Percentiles rank a stretch among this genome's conserved stretches.
phyloP scores from a whole-genome alignment of 768 basidiomycete species.

The Postia placenta region DNA sequence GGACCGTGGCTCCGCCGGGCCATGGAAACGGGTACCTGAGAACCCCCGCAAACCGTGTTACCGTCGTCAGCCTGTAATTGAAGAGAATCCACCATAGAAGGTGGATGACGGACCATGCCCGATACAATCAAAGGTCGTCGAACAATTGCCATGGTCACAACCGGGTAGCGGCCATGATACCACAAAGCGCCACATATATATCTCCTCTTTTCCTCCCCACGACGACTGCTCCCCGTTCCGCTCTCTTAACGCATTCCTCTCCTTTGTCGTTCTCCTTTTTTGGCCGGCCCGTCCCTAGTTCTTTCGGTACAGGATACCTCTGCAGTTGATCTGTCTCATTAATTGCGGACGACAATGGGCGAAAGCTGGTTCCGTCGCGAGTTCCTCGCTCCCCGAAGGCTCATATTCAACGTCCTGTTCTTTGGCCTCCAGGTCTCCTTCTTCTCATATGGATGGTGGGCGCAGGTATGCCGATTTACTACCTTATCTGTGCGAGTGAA shows the following conservation, averaged over 20 bases:
- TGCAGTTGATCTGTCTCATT: constrained; percentile 5
- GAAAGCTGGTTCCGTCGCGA: constrained; percentile 72
- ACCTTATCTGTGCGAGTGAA: background rate
- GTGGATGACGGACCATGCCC: too few relatives aligned
- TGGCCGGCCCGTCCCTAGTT: constrained; percentile 49
- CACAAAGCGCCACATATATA: too few relatives aligned
- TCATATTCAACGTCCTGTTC: constrained; percentile 72
- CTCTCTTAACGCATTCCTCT: constrained; percentile 7
- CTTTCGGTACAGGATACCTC: constrained; percentile 17
- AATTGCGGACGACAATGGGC: constrained; percentile 38
- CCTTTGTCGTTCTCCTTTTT: constrained; percentile 18
- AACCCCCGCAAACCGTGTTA: too few relatives aligned
- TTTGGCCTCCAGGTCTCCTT: constrained; percentile 70
- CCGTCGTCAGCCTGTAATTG: too few relatives aligned
- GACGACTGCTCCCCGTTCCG: background rate
- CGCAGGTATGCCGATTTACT: constrained; percentile 46
- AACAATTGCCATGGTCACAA: background rate
- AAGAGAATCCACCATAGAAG: too few relatives aligned
- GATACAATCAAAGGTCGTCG: too few relatives aligned
- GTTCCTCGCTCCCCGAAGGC: constrained; percentile 55
- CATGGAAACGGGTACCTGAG: too few relatives aligned
- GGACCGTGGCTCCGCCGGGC: too few relatives aligned
- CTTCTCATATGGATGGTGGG: constrained; percentile 87
- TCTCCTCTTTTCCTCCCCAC: too few relatives aligned
- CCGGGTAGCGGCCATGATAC: too few relatives aligned